Conservation (phyloP, 2,329 filamentous ascomycete species). For the Periconia sp. region DNA sequence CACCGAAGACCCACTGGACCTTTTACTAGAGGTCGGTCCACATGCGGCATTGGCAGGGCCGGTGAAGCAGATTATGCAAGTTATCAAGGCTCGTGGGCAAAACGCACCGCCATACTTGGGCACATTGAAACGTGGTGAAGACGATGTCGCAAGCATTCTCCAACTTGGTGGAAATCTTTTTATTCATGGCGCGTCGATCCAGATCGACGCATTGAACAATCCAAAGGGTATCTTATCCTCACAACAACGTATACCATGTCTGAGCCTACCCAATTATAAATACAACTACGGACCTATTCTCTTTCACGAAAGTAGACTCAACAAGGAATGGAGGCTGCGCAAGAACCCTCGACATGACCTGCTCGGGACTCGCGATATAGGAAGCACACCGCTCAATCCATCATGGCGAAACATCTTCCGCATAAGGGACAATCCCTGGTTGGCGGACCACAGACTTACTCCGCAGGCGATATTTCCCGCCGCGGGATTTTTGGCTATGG, state of each 20-base stretch:
- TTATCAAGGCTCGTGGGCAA: conserved; percentile 16
- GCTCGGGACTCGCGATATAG: conserved; percentile 9
- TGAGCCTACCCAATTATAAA: conserved; percentile 20
- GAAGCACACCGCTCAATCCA: conserved; percentile 25
- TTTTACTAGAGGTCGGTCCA: conserved; percentile 9
- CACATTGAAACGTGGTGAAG: conserved; percentile 11
- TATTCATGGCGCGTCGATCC: conserved; percentile 4
- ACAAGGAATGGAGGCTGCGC: conserved; percentile 12
- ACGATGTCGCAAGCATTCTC: conserved; percentile 13
- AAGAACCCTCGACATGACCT: conserved; percentile 21
- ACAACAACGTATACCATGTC: background rate
- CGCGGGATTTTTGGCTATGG: conserved; percentile 20
- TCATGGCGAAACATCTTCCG: conserved; percentile 39
- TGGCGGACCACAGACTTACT: conserved; percentile 43
- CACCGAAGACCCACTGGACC: background rate
- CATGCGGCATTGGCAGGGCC: conserved; percentile 3
- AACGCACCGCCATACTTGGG: conserved; percentile 2
- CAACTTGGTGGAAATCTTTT: conserved; percentile 18
- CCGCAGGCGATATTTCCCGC: conserved; percentile 23
- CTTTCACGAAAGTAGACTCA: conserved; percentile 18
- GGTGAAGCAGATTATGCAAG: conserved; percentile 19
- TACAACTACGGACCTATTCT: conserved; percentile 15
- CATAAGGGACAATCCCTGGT: conserved; percentile 45
- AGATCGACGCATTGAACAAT: conserved; percentile 17
- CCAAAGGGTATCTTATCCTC: conserved; percentile 2